Base-by-base conservation (phyloP, 192 early-diverging fungal genomes). In the Backusella psychrophila region DNA sequence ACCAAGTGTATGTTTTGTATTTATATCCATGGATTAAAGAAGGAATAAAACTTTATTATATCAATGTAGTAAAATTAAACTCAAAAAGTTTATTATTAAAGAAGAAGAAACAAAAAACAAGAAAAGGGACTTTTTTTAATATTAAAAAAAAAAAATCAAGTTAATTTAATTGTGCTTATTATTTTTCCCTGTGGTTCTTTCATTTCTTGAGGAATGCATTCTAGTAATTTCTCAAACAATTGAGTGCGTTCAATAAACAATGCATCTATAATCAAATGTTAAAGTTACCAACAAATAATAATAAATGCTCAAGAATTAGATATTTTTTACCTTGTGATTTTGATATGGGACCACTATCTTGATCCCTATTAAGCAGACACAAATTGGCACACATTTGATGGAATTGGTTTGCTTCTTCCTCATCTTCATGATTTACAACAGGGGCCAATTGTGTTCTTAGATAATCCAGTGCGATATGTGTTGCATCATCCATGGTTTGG, bases 141-240 rank as follows among this genome's bases (percentile, higher is more conserved):
- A 9, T 29, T 38, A 31, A 72, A 42, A 31, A 33, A n/a, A n/a
- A 23, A 1, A 49, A 56, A 36, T 65, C 75, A 84, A 49, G 79
- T 79, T 4, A 86, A 75, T 66, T 84, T 85, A 35, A 94, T 85
- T 68, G 93, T 76, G 81, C 93, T 93, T 6, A 92, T 86, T 63
- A 96, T 75, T 38, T 91, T 92, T 8, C 84, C 88, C 29, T 86
- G 85, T 12, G 95, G 95, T 77, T 96, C 91, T 73, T 92, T 88
- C 88, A 93, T 91, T 66, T 84, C 81, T 8, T 91, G 86, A 1
- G 95, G 93, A 81, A 96, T 93, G 73, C 84, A 96, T 29, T 87
- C 88, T 23, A 95, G 80, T 52, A 96, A 78, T 21, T 75, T 84
- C 53, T 94, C 90, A 76, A 89, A 96, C 42, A 96, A 74, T 49